Evolutionary conservation across 352 stramenopile genomes (phyloP), one percentile per base, ranked within the genome.

Genomic region (Phytophthora colocasiae): DNA sequence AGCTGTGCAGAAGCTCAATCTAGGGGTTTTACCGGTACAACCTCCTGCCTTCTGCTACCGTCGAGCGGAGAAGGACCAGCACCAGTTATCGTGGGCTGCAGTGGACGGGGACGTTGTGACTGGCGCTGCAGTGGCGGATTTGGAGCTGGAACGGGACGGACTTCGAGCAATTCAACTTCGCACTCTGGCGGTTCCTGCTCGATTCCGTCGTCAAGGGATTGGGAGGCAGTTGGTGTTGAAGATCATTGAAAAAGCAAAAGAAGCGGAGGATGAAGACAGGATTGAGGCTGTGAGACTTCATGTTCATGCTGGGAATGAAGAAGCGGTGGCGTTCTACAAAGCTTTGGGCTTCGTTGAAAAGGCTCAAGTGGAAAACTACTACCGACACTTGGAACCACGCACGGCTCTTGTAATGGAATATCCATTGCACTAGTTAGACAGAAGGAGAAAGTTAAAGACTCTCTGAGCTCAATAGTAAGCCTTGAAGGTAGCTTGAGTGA

Each of bases 401-500:
- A 80, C 81, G 11, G 78, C 73, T 7, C 45, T 92, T 26, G 76
- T 89, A 22, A 75, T 88, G 72, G 64, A 77, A 45, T 81, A 66
- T 14, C 15, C 46, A 38, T 63, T 87, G 12, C 31, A 68, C 44
- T 69, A 22, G 9, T 10, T 36, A 36, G 14, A 36, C 31, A 36
- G 1, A 36, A 36, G 7, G 31, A 34, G 9, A 10, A 14, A 0
- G 1, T 36, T 10, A 14, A 4, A 36, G 7, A 4, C 12, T 5
- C 26, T 46, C 11, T 4, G 15, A 31, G 2, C 22, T 63, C 51
- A 89, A 55, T 98, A 97, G 73, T 98, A 98, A 10, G 91, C 92
- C 60, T 85, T 80, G 74, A 98, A 93, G 24, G 95, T 98, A 32
- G 87, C 88, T 60, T 96, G 81, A 24, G 82, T 93, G 71, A 98